Evolutionary conservation across 2,329 filamentous ascomycete genomes (phyloP).

Genomic region (Sarocladium oryzae): DNA sequence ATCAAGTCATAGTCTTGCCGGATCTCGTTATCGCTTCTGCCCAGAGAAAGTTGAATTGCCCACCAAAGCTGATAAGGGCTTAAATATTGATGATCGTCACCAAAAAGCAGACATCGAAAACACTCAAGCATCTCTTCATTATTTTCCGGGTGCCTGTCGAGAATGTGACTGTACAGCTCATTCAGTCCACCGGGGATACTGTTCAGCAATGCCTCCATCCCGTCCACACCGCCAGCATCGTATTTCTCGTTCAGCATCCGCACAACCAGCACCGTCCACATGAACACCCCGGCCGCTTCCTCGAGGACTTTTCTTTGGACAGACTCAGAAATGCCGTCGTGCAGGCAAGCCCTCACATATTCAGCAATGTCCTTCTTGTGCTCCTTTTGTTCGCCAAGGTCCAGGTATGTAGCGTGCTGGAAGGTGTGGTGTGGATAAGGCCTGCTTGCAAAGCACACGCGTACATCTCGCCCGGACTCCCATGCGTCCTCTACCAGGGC

Average conservation of each 20-base stretch:
- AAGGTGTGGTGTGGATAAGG: neutral
- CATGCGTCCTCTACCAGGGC: neutral
- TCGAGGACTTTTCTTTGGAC: constrained; percentile 10
- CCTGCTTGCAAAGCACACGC: neutral
- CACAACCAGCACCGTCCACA: constrained; percentile 36
- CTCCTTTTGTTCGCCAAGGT: neutral
- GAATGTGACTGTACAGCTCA: no score
- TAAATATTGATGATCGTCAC: no score
- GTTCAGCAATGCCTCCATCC: constrained; percentile 14
- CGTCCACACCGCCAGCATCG: constrained; percentile 14
- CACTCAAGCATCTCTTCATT: neutral
- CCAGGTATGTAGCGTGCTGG: neutral
- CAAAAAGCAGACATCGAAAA: neutral
- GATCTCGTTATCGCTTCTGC: neutral
- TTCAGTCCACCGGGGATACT: no score
- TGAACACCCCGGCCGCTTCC: constrained; percentile 15
- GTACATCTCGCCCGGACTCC: neutral
- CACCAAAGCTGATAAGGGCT: neutral
- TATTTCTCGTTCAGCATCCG: constrained; percentile 31
- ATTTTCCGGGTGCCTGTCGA: no score
- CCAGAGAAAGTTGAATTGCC: neutral
- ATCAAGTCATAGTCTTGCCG: neutral
- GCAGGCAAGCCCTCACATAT: neutral
- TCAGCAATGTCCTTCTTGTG: neutral
- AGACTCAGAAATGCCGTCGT: neutral